Percentiles rank a stretch among this genome's conserved stretches.
phyloP scores from a whole-genome alignment of 2,329 filamentous ascomycete genomes.

The Aureobasidium lini region DNA sequence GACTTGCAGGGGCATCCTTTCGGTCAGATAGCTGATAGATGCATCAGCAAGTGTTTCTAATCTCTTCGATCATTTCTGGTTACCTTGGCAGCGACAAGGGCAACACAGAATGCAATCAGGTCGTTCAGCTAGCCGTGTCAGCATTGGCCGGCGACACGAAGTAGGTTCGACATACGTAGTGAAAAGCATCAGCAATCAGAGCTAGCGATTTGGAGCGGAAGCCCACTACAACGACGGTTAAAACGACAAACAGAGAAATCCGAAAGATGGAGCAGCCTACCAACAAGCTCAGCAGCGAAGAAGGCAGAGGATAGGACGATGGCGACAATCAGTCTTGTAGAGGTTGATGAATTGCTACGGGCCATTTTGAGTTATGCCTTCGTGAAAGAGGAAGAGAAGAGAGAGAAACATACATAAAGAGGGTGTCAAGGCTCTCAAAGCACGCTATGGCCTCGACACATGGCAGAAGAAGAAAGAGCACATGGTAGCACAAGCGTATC shows the following conservation, averaged over 20 bases:
- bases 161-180: constrained; percentile 51
- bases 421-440: background rate
- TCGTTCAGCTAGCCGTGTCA: constrained; percentile 53
- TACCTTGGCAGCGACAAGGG: constrained; percentile 57
- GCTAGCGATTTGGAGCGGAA: constrained; percentile 66
- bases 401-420: background rate
- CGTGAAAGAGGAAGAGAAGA: background rate
- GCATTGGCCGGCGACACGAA: background rate
- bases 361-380: background rate
- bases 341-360: constrained; percentile 5
- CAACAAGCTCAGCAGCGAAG: constrained; percentile 6
- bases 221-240: constrained; percentile 41
- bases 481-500: background rate
- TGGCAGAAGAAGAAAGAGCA: background rate
- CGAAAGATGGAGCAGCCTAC: background rate
- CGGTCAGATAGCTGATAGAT: constrained; percentile 46
- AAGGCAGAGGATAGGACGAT: constrained; percentile 4
- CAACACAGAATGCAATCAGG: constrained; percentile 60
- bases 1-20: constrained; percentile 47
- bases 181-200: constrained; percentile 69
- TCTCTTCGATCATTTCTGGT: constrained; percentile 13
- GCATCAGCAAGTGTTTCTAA: constrained; percentile 9
- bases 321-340: background rate
- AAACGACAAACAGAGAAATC: background rate
- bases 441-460: background rate